Conservation (phyloP, 192 early-diverging fungal species). For the Podila epicladia region DNA sequence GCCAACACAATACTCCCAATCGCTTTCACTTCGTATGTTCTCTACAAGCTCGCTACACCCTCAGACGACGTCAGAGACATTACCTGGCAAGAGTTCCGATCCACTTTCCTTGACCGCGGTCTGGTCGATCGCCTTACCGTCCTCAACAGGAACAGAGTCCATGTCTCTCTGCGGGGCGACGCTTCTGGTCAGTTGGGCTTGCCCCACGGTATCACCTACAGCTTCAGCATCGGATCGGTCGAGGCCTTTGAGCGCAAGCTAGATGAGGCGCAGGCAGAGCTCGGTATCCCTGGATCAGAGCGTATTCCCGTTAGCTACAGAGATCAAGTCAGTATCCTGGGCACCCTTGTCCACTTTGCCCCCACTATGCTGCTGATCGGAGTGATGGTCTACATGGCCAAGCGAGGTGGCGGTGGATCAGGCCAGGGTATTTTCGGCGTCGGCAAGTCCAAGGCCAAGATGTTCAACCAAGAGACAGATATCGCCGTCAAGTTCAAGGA, state of each 20-base stretch:
- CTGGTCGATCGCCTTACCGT: slow-evolving; percentile 88
- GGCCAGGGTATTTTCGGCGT: slow-evolving; percentile 91
- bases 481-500: slow-evolving; percentile 97
- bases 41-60: slow-evolving; percentile 51
- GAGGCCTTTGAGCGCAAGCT: slow-evolving; percentile 92
- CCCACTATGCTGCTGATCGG: slow-evolving; percentile 91
- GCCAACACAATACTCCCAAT: slow-evolving; percentile 39
- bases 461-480: slow-evolving; percentile 96
- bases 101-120: slow-evolving; percentile 87
- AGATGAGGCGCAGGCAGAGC: slow-evolving; percentile 85
- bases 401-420: slow-evolving; percentile 70
- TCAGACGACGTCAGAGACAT: slow-evolving; percentile 67
- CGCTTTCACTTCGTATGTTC: slow-evolving; percentile 47
- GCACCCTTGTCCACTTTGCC: slow-evolving; percentile 84
- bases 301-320: slow-evolving; percentile 91
- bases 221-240: slow-evolving; percentile 90
- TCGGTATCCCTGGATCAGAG: slow-evolving; percentile 85
- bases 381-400: slow-evolving; percentile 83
- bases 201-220: slow-evolving; percentile 53
- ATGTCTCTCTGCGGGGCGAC: slow-evolving; percentile 70
- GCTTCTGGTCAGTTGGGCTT: slow-evolving; percentile 26
- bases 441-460: slow-evolving; percentile 90
- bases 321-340: slow-evolving; percentile 75
- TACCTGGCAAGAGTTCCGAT: slow-evolving; percentile 91
- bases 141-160: slow-evolving; percentile 82